Evolutionary conservation across 768 basidiomycete species (phyloP).

Genomic region (Hortiboletus campestris): DNA sequence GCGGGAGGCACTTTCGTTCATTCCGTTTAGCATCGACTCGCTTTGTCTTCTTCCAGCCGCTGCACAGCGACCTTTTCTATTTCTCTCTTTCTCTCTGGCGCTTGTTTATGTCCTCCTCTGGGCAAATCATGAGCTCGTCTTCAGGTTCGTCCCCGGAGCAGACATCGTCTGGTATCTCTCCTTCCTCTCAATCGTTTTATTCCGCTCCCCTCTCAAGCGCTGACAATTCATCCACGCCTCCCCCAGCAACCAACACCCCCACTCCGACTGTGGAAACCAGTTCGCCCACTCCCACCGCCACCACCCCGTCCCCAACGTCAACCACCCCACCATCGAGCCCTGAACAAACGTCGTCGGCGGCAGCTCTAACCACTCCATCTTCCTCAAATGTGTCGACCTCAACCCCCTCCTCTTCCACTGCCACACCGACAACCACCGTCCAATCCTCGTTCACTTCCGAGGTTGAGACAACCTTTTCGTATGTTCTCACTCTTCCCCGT

Average conservation of each 20-base stretch:
- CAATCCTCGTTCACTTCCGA: conserved; percentile 17
- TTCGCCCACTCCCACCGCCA: neutral
- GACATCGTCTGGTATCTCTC: conserved; percentile 17
- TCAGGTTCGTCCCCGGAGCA: neutral
- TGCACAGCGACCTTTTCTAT: neutral
- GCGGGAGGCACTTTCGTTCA: neutral
- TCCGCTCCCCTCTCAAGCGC: conserved; percentile 4
- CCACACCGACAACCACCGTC: neutral
- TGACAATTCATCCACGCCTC: conserved; percentile 12
- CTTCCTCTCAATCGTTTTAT: conserved; percentile 9
- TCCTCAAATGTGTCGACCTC: neutral
- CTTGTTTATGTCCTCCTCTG: conserved; percentile 21
- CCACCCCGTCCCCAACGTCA: conserved; percentile 5
- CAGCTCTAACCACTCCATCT: neutral
- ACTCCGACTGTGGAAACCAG: neutral
- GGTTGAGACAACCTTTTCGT: conserved; percentile 18
- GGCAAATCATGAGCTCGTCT: neutral
- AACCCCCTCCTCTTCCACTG: neutral
- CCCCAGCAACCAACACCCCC: conserved; percentile 1
- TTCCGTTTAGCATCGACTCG: neutral
- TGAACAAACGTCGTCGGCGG: neutral
- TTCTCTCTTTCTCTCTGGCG: neutral
- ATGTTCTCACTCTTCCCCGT: neutral
- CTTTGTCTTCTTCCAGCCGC: neutral
- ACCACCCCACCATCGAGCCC: conserved; percentile 1